phyloP scores from a whole-genome alignment of 2,329 filamentous ascomycete genomes.

The Botrytis fragariae region DNA sequence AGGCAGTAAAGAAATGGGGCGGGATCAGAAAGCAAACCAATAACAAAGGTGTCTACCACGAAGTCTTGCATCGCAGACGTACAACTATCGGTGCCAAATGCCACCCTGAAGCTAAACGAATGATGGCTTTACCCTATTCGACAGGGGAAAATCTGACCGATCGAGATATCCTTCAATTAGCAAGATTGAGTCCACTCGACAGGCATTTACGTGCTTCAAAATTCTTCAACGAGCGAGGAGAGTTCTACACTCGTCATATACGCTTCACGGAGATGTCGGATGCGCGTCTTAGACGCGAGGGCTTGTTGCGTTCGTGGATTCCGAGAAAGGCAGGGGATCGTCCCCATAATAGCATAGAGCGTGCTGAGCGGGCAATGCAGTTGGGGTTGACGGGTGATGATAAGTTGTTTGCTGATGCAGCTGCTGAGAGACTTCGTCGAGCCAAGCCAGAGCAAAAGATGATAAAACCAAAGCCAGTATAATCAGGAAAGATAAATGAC shows the following conservation, averaged over 20 bases:
- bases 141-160: background rate
- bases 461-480: background rate
- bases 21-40: background rate
- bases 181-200: background rate
- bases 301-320: background rate
- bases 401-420: background rate
- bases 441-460: background rate
- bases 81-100: too few species aligned
- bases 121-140: background rate
- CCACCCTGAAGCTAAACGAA: background rate
- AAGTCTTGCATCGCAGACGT: background rate
- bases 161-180: background rate
- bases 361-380: background rate
- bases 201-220: conserved; percentile 1
- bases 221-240: background rate
- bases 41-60: background rate
- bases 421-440: conserved; percentile 1
- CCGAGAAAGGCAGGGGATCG: background rate
- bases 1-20: background rate
- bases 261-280: background rate
- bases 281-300: background rate
- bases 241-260: background rate
- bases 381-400: background rate
- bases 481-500: background rate
- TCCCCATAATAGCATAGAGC: background rate